Conservation (phyloP, 2,329 filamentous ascomycete species). For the Aspergillus pseudotamarii region DNA sequence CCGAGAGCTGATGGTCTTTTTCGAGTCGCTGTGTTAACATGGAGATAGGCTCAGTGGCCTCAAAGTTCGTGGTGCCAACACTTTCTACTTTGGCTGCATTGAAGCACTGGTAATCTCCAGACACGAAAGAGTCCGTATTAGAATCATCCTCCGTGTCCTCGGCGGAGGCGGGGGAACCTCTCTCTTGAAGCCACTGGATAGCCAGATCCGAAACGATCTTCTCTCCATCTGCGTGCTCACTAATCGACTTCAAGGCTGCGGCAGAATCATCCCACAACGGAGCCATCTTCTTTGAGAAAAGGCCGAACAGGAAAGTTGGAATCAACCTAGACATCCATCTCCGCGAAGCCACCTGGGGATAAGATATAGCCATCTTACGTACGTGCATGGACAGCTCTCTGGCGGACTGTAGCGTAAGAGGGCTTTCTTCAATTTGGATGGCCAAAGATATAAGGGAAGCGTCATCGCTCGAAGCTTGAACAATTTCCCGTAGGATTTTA, state of each 20-base stretch:
- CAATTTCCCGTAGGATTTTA: constrained; percentile 66
- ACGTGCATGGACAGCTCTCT: constrained; percentile 83
- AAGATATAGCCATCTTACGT: constrained; percentile 71
- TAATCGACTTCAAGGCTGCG: constrained; percentile 73
- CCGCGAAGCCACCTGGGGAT: constrained; percentile 60
- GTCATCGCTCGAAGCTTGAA: constrained; percentile 51
- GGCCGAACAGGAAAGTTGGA: constrained; percentile 82
- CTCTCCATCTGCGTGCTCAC: constrained; percentile 71
- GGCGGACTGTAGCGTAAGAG: constrained; percentile 73
- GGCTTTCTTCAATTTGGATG: constrained; percentile 77
- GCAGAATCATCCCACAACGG: constrained; percentile 86
- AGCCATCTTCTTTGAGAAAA: constrained; percentile 81
- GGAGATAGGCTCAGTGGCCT: constrained; percentile 57
- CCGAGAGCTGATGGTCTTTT: constrained; percentile 54
- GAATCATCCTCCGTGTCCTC: constrained; percentile 31
- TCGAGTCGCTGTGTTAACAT: constrained; percentile 67
- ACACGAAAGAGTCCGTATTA: constrained; percentile 24
- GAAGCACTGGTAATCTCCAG: constrained; percentile 75
- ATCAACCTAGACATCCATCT: constrained; percentile 72
- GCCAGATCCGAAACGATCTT: constrained; percentile 70
- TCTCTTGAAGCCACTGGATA: constrained; percentile 71
- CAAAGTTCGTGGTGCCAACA: constrained; percentile 55
- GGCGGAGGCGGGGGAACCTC: constrained; percentile 25
- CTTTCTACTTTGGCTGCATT: constrained; percentile 66
- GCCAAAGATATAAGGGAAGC: constrained; percentile 58